A percentile compares a stretch with the other conserved stretches of the same genome.
Conservation (phyloP, 1,284 basidiomycete genomes). For the Thelephora terrestris region DNA sequence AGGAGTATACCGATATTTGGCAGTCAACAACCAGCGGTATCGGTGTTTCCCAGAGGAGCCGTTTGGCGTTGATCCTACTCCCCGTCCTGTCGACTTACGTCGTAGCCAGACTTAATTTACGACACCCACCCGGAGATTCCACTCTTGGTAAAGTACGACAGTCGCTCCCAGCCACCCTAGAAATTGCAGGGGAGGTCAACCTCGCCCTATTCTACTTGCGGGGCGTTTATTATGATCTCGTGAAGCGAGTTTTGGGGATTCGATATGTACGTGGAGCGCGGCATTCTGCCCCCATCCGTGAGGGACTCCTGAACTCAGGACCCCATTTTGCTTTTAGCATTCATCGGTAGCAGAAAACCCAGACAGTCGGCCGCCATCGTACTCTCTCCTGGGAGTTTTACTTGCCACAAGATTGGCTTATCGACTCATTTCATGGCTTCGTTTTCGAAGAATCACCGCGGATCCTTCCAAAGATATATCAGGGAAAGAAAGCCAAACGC, state of each 20-base stretch:
- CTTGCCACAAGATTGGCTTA: conserved; percentile 62
- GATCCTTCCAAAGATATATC: conserved; percentile 8
- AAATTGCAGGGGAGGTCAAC: conserved; percentile 61
- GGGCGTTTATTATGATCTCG: conserved; percentile 71
- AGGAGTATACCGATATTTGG: conserved; percentile 88
- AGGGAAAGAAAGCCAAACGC: conserved; percentile 21
- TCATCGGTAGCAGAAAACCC: conserved; percentile 64
- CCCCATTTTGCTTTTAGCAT: conserved; percentile 34
- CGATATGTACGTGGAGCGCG: conserved; percentile 49
- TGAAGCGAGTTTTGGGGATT: conserved; percentile 62
- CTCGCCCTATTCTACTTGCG: conserved; percentile 74
- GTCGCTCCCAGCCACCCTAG: conserved; percentile 36
- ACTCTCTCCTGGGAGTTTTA: conserved; percentile 75
- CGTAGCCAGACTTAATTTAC: conserved; percentile 39
- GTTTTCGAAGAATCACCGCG: conserved; percentile 13
- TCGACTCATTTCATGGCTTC: conserved; percentile 41
- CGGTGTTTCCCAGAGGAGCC: conserved; percentile 32
- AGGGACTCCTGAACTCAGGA: neutral
- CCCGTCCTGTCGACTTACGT: conserved; percentile 54
- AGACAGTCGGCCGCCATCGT: conserved; percentile 68
- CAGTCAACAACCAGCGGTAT: conserved; percentile 35
- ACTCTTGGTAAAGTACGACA: conserved; percentile 30
- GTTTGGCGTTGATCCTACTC: conserved; percentile 53
- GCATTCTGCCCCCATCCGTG: neutral
- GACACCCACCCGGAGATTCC: conserved; percentile 24